A percentile compares a stretch with the other conserved stretches of the same genome.
Conservation (phyloP, 257 asterid genomes). For the Linaria vulgaris region DNA sequence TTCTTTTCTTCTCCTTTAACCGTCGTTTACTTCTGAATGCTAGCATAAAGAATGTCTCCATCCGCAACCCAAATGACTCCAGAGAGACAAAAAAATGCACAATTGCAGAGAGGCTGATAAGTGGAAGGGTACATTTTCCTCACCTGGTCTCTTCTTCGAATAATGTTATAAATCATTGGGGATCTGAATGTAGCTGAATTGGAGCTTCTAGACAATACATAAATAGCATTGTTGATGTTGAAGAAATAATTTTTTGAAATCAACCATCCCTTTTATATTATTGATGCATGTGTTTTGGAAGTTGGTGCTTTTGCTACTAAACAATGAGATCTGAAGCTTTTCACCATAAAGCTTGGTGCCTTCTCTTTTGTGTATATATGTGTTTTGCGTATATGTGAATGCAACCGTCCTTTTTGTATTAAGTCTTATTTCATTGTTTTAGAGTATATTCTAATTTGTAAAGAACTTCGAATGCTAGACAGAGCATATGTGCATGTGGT, state of each 20-base stretch:
- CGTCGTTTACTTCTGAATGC: conserved; percentile 27
- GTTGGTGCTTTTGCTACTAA: conserved; percentile 11
- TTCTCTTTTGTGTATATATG: background rate
- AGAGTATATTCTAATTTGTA: background rate
- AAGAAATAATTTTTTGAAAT: background rate
- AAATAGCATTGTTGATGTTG: too few species aligned
- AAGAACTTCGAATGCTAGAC: conserved; percentile 1
- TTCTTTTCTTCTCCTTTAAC: conserved; percentile 8
- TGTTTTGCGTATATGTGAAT: too few species aligned
- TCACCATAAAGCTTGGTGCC: background rate
- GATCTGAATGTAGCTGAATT: background rate
- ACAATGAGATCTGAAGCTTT: background rate
- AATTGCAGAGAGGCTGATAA: conserved; percentile 81
- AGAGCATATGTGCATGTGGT: background rate
- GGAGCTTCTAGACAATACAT: background rate
- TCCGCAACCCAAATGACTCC: conserved; percentile 75
- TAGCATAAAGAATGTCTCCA: conserved; percentile 61
- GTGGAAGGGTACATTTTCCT: conserved; percentile 62
- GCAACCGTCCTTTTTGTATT: too few species aligned
- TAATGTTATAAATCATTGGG: background rate
- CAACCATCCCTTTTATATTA: background rate
- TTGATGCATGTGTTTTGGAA: background rate
- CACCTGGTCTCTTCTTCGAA: background rate
- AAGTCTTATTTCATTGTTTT: background rate
- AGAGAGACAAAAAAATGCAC: conserved; percentile 65